Base-by-base conservation (phyloP, 208 protist genomes). In the Acanthamoeba royreba region DNA sequence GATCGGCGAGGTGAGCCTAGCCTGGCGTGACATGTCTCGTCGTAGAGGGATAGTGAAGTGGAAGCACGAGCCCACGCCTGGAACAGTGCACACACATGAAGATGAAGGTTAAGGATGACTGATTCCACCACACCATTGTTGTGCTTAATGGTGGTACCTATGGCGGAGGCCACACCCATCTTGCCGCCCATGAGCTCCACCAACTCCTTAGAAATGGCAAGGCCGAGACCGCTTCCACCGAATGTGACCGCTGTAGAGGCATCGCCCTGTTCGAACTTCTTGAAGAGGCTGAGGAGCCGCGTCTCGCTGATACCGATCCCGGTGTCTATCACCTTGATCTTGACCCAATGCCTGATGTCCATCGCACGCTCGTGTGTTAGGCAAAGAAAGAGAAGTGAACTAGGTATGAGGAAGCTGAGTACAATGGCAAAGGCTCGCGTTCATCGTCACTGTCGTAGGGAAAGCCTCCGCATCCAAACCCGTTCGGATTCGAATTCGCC, bases 261-360 rank as follows among this genome's bases (percentile, higher is more conserved):
- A 17, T 85, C 74, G 43, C 74, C 74, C 74, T 85, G 74, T 45
- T 85, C 74, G 43, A 85, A 85, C 43, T 85, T 85, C 74, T 85
- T 85, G 74, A 85, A 85, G 17, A 85, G 43, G 43, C 43, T 53
- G 28, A 85, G 43, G 2, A 85, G 43, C 1, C 74, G 74, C 0
- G 74, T 85, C 25, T 85, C 83, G 83, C 83, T 90, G 83, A 90
- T 90, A 1, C 83, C 83, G 83, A 90, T 90, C 38, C 83, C 83
- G 28, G 83, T 90, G 53, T 90, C 83, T n/a, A 22, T 46, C 0
- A 90, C 83, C 53, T 90, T 69, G 35, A 90, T 69, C 53, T 90
- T 69, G 83, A 90, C n/a, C 83, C 74, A 85, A 11, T 85, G 74
- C n/a, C n/a, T n/a, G n/a, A n/a, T n/a, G n/a, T n/a, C n/a, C n/a